Base-by-base conservation (phyloP, 768 basidiomycete genomes). In the Hysterangium stoloniferum region DNA sequence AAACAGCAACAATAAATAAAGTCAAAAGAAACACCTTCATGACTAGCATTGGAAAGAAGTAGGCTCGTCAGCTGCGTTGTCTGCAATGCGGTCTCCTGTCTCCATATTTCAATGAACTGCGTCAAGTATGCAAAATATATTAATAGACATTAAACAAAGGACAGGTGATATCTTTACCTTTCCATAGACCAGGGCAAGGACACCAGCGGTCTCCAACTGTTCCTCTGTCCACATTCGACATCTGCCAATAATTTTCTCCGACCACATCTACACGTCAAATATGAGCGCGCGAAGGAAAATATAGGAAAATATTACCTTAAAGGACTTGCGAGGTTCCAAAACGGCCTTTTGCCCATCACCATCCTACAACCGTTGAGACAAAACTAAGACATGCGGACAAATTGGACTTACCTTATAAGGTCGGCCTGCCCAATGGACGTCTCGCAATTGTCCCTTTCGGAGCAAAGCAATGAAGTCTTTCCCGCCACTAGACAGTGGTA, bases 31-130 rank as follows among this genome's bases (percentile, higher is more conserved):
- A 43, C 57, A 78, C 85, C 84, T 72, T 90, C 88, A 59, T 92
- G 87, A 54, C 80, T 84, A 4, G 87, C 87, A 63, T 92, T 89
- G 6, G 83, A 82, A 6, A 92, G 66, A 32, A 92, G 60, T 11
- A 90, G 66, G 48, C 81, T 84, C 2, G 86, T 86, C 20, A 89
- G 66, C 61, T 80, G 82, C 31, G 80, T 88, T 4, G 78, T 77
- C 53, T 84, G 78, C 52, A 86, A 59, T 2, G 84, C 85, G 34
- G 68, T 76, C 62, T 90, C 84, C 62, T 89, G 81, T 55, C 87
- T 66, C 87, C 87, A 90, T 6, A 88, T 87, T 59, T 85, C 84
- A 55, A 89, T 88, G 69, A 88, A 89, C 78, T 84, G 52, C 13
- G n/a, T 7, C 7, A 40, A 47, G 19, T 25, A 43, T 19, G 25